Evolutionary conservation across 805 yeast genomes (phyloP).

Genomic region (Kockiozyma suomiensis): DNA sequence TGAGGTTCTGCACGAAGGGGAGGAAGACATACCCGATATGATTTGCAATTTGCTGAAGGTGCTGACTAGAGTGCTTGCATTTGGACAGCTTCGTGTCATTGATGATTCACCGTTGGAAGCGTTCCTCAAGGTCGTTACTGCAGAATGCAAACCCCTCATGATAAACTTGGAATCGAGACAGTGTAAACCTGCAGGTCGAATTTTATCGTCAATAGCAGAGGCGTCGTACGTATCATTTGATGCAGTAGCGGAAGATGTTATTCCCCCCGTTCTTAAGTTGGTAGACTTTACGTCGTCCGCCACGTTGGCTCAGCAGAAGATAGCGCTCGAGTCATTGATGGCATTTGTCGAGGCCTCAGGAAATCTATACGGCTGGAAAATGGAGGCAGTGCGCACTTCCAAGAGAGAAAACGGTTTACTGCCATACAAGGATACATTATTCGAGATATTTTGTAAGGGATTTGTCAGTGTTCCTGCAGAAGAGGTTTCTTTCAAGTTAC

Average conservation of each 20-base stretch:
- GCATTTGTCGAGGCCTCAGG: constrained; percentile 57
- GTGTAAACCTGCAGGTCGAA: constrained; percentile 61
- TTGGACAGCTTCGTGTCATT: constrained; percentile 40
- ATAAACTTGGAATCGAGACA: constrained; percentile 54
- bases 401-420: constrained; percentile 46
- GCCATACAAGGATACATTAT: constrained; percentile 63
- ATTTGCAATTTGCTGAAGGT: constrained; percentile 51
- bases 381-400: constrained; percentile 6
- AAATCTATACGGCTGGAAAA: constrained; percentile 47
- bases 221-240: constrained; percentile 54
- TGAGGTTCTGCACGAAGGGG: constrained; percentile 84
- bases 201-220: constrained; percentile 59
- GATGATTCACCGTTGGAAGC: constrained; percentile 42
- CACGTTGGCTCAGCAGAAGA: constrained; percentile 56
- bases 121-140: constrained; percentile 44
- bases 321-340: constrained; percentile 61
- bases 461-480: constrained; percentile 65
- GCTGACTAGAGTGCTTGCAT: constrained; percentile 41
- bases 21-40: constrained; percentile 46
- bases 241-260: constrained; percentile 45
- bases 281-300: constrained; percentile 39
- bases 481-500: constrained; percentile 69
- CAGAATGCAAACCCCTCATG: constrained; percentile 55
- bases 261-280: constrained; percentile 50
- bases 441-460: constrained; percentile 68